phyloP scores from a whole-genome alignment of 306 rosid genomes.

The Vigna reflexopilosa region DNA sequence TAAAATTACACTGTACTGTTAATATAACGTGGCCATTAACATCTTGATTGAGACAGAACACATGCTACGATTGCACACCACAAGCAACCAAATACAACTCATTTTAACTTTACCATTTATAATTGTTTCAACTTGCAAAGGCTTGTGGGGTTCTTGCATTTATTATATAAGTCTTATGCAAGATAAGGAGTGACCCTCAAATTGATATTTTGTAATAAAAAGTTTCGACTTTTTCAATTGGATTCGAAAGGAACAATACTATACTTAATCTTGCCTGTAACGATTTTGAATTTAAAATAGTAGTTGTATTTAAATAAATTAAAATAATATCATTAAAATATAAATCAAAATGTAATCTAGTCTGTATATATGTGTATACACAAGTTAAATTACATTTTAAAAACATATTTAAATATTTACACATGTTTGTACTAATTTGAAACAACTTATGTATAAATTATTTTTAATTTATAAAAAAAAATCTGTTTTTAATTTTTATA shows the following conservation, averaged over 20 bases:
- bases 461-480: too few relatives aligned
- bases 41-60: neutral
- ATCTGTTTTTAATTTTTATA: too few relatives aligned
- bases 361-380: too few relatives aligned
- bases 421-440: too few relatives aligned
- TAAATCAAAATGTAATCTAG: too few relatives aligned
- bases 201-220: neutral
- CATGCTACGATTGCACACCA: neutral
- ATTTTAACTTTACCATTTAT: neutral
- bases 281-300: too few relatives aligned
- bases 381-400: too few relatives aligned
- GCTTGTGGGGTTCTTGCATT: constrained; percentile 12
- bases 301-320: too few relatives aligned
- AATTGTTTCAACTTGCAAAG: neutral
- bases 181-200: neutral
- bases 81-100: neutral
- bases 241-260: neutral
- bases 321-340: too few relatives aligned
- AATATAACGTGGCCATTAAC: neutral
- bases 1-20: neutral
- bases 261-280: too few relatives aligned
- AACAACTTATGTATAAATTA: too few relatives aligned
- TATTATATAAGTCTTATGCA: neutral
- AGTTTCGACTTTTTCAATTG: neutral
- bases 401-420: too few relatives aligned